Base-by-base conservation (phyloP, 768 basidiomycete species). In the Fomitopsis serialis region DNA sequence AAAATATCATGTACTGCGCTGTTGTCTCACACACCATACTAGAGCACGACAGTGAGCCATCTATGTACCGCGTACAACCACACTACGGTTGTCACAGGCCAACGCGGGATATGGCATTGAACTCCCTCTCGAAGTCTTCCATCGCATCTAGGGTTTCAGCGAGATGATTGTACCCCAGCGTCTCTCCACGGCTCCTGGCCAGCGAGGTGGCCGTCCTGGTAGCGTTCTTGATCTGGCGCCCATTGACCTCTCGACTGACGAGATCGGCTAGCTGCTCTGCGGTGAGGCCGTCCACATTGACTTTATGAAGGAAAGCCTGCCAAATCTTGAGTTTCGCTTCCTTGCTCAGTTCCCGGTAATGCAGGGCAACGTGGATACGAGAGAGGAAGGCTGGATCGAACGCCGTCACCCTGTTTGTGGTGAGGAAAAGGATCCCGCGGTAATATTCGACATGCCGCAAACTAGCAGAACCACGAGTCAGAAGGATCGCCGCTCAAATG, bases 321-420 rank as follows among this genome's bases (percentile, higher is more conserved):
- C 37, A 40, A 6, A 40, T 40, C 37, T 7, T 4, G 7, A 19
- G 13, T 15, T 40, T 71, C 19, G 76, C 69, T 48, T 77, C 70
- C 58, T 63, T 66, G 2, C 80, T 78, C 9, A 86, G 70, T 50
- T 68, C 63, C 25, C 55, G 65, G 35, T 66, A 69, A 52, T 61
- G 59, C 22, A 67, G 57, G 2, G 62, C 81, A 56, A 85, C 80
- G 63, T 82, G 82, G 60, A 82, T 81, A 51, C 83, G 79, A 17
- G 81, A 82, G 48, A 84, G 75, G 76, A 84, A 86, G 10, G 84
- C 84, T 56, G 81, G 80, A 61, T 85, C 84, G 66, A 85, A 83
- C 1, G 79, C 72, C 54, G 79, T 77, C 46, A 72, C 56, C 34
- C 67, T 59, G 62, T 73, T 73, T 10, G 72, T 73, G 10, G 72